Conservation (phyloP, 1,284 basidiomycete species). For the Meripilus lineatus region DNA sequence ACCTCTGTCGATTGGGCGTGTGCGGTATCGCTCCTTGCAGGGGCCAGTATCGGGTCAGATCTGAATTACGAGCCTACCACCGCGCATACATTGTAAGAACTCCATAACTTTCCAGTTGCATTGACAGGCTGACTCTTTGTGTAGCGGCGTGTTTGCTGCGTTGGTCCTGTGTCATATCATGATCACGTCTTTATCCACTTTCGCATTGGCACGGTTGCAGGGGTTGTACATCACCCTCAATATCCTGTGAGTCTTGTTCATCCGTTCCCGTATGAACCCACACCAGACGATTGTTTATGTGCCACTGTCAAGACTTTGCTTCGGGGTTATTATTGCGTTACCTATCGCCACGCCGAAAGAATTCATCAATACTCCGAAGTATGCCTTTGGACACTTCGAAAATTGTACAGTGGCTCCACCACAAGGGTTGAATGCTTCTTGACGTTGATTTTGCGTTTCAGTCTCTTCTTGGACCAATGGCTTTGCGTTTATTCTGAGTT, state of each 20-base stretch:
- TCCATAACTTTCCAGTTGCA: background rate
- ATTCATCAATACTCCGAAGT: slow-evolving; percentile 62
- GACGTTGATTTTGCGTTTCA: slow-evolving; percentile 16
- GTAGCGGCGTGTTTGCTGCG: slow-evolving; percentile 59
- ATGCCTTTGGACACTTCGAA: slow-evolving; percentile 57
- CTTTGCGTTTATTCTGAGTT: slow-evolving; percentile 45
- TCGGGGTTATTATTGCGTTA: slow-evolving; percentile 73
- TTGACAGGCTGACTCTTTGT: too few species aligned
- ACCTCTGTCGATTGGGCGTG: slow-evolving; percentile 78
- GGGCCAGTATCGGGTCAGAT: slow-evolving; percentile 52
- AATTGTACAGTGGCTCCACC: slow-evolving; percentile 23
- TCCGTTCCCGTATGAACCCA: too few species aligned
- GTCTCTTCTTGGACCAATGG: slow-evolving; percentile 46
- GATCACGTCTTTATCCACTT: slow-evolving; percentile 65
- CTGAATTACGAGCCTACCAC: slow-evolving; percentile 47
- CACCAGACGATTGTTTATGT: too few species aligned
- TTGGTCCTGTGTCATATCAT: slow-evolving; percentile 54
- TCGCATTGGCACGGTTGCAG: slow-evolving; percentile 67
- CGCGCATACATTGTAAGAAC: slow-evolving; percentile 53
- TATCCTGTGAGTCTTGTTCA: slow-evolving; percentile 43
- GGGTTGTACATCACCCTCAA: slow-evolving; percentile 69
- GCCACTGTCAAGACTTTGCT: slow-evolving; percentile 62
- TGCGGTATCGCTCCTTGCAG: slow-evolving; percentile 63
- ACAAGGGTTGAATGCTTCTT: too few species aligned
- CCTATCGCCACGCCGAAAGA: slow-evolving; percentile 66